Evolutionary conservation across 495 filamentous ascomycete species (phyloP).

Genomic region (Entonaema liquescens): DNA sequence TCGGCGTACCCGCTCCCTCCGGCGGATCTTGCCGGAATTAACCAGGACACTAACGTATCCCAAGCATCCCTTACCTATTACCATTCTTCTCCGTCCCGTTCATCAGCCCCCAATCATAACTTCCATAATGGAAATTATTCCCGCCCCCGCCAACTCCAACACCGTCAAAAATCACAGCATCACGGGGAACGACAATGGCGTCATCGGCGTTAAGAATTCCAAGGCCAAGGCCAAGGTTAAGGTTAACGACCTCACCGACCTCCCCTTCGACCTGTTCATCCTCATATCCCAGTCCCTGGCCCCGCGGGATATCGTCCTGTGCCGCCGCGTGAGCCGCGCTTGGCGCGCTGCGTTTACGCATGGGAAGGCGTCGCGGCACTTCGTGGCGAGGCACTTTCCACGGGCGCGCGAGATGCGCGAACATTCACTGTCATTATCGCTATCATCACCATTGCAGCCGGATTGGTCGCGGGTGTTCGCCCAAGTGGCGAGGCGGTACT

Average conservation of each 20-base stretch:
- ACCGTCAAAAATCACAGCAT: background rate
- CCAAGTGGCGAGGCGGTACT: constrained; percentile 64
- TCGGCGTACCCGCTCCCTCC: background rate
- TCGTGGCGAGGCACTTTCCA: constrained; percentile 63
- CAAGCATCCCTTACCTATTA: background rate
- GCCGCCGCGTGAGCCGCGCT: constrained; percentile 62
- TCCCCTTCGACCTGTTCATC: constrained; percentile 64
- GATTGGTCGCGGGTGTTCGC: constrained; percentile 61
- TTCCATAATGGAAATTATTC: background rate
- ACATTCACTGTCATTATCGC: too few relatives aligned
- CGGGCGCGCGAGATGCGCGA: constrained; percentile 64
- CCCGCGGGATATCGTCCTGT: constrained; percentile 61
- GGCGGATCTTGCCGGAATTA: constrained; percentile 2
- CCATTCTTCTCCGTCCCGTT: background rate
- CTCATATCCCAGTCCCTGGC: constrained; percentile 61
- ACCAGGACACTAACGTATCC: background rate
- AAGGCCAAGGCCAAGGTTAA: background rate
- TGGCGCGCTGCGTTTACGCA: constrained; percentile 66
- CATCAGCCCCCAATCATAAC: background rate
- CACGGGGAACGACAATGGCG: constrained; percentile 8
- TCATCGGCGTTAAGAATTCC: background rate
- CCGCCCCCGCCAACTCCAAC: background rate
- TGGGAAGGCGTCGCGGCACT: constrained; percentile 53
- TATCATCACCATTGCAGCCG: too few relatives aligned
- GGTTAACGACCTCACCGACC: constrained; percentile 53